Evolutionary conservation across 257 asterid species (phyloP).

Genomic region (Ilex aquifolium): DNA sequence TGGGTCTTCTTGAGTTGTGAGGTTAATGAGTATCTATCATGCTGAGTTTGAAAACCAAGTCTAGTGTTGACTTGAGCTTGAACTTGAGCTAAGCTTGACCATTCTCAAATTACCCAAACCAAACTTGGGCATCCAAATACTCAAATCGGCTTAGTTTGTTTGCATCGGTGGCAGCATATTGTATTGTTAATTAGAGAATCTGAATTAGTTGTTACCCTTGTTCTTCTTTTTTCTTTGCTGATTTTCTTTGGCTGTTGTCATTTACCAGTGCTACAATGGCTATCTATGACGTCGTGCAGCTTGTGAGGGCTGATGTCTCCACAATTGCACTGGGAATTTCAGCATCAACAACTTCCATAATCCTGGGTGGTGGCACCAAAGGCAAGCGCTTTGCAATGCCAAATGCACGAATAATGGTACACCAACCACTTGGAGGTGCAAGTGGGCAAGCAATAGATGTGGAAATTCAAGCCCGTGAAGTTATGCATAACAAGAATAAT

Average conservation of each 20-base stretch:
- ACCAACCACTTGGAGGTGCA: constrained; percentile 92
- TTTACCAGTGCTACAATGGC: constrained; percentile 82
- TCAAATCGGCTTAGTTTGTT: too few species aligned
- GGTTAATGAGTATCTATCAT: too few species aligned
- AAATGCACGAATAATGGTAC: constrained; percentile 84
- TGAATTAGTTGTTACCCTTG: neutral
- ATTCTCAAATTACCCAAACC: too few species aligned
- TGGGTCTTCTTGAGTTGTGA: too few species aligned
- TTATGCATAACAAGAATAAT: constrained; percentile 74
- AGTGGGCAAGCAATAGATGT: constrained; percentile 90
- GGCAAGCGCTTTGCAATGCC: constrained; percentile 98
- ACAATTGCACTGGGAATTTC: constrained; percentile 80
- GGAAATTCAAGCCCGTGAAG: constrained; percentile 87
- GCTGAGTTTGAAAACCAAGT: too few species aligned
- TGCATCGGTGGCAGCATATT: too few species aligned
- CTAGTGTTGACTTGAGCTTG: too few species aligned
- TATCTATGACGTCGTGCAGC: constrained; percentile 61
- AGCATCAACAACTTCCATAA: constrained; percentile 90
- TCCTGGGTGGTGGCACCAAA: constrained; percentile 93
- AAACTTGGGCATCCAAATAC: too few species aligned
- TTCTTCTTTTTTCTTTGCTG: neutral
- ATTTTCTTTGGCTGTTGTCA: neutral
- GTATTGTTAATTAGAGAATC: too few species aligned
- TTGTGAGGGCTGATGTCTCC: constrained; percentile 74
- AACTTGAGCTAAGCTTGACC: too few species aligned